Evolutionary conservation across 257 asterid species (phyloP), one percentile per base, ranked within the genome.

Genomic region (Thymus quinquecostatus): DNA sequence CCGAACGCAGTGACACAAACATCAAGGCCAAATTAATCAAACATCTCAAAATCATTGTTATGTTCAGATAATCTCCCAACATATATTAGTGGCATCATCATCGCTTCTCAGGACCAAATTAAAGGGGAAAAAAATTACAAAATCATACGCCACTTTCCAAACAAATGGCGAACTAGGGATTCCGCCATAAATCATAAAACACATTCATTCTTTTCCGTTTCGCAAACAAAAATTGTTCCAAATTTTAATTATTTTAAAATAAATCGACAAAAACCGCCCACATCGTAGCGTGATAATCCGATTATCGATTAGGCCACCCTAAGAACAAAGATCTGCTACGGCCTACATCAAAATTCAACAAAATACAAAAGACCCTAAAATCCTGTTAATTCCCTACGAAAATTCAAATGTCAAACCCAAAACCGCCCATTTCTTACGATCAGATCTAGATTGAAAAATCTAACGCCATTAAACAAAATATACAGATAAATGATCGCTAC

Each of bases 381-480:
- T 28, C 71, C 36, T 45, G 11, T 56, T 56, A 55, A 48, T 58
- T 45, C 44, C 27, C 21, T 10, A 60, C 62, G 32, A 3, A 34
- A 40, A 63, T 55, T 54, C 1, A 36, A 5, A 50, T 13, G 36
- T 8, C 45, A 34, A 2, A 47, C 12, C 38, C 71, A 38, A 55
- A 21, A 44, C 5, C 44, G 13, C 21, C 70, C 48, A 27, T 48
- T 4, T 44, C 68, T 21, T 9, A 33, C 32, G 27, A 38, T 8
- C 8, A 53, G 68, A 77, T 65, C 81, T 59, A 66, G 27, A 43
- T 10, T 12, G 21, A 21, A 28, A 50, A 70, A 28, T 10, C 9
- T 33, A 38, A 21, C 3, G 29, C 10, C 41, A 38, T 48, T 58
- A 5, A 4, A 36, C 10, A 6, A 60, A 43, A 56, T n/a, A 21